Base-by-base conservation (phyloP, 441 rosid genomes). In the Croton laevigatus region DNA sequence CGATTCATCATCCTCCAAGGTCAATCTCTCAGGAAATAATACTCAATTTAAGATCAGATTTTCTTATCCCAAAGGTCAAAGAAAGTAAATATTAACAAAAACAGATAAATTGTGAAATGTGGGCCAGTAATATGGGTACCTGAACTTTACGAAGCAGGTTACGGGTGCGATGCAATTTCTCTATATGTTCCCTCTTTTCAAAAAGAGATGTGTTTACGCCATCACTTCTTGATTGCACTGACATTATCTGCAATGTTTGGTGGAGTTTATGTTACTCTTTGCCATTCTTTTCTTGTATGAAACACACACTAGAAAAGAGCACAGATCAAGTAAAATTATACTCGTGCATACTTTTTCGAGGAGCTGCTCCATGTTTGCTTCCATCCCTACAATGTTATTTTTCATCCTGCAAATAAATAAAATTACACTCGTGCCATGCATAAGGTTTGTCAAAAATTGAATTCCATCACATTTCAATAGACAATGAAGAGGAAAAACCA, bases 141-240 rank as follows among this genome's bases (percentile, higher is more conserved):
- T 95, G 99, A 82, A 95, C 97, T 91, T 95, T 95, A 69, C 91
- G 93, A 75, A 95, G 94, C 76, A 95, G 97, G 81, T 89, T 93
- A 7, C 97, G 91, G 16, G 97, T 93, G 67, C 91, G 93, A 80
- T 95, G 97, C 71, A 95, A 80, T 83, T 95, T 95, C 91, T 95
- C 98, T 71, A 95, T 87, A 70, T 95, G 97, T 76, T 95, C 98
- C 74, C 98, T 89, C 89, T 91, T 95, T 70, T 88, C 97, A 45
- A 88, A 91, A 67, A 93, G 97, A 70, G 94, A 89, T 74, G 90
- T 87, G 76, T 96, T 96, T 68, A 96, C 97, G 66, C 98, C 94
- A 78, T 91, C 97, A 80, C 99, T 96, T 85, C 89, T 91, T 22
- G 95, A 96, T 81, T 96, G 99, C 75, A 96, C 99, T 1, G 94